phyloP scores from a whole-genome alignment of 2,329 filamentous ascomycete genomes.

The Fusarium veterinarium region DNA sequence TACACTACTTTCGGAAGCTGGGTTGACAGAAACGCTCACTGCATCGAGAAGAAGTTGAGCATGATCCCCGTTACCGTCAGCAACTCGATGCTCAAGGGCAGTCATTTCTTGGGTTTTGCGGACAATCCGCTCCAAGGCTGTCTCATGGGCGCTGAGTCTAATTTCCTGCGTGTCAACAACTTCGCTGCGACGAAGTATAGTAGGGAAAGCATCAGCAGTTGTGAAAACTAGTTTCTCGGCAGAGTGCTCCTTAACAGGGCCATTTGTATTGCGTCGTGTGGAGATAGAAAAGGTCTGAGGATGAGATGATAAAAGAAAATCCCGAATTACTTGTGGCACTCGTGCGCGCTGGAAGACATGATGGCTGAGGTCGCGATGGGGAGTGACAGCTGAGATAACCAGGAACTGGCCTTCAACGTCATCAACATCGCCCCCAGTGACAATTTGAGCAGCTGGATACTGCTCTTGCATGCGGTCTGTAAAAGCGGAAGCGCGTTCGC shows the following conservation, averaged over 20 bases:
- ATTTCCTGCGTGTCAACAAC: conserved; percentile 77
- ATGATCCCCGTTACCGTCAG: conserved; percentile 77
- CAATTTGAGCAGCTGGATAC: conserved; percentile 85
- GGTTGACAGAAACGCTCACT: conserved; percentile 80
- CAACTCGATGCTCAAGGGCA: conserved; percentile 77
- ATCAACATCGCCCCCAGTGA: conserved; percentile 75
- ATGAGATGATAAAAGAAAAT: conserved; percentile 83
- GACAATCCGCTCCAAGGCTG: conserved; percentile 89
- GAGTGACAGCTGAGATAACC: conserved; percentile 81
- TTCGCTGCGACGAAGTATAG: conserved; percentile 88
- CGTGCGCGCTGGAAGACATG: conserved; percentile 90
- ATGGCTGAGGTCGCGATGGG: conserved; percentile 84
- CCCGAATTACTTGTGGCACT: conserved; percentile 83
- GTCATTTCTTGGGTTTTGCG: conserved; percentile 90
- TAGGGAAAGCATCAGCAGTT: conserved; percentile 88
- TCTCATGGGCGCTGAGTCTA: conserved; percentile 79
- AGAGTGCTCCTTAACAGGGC: conserved; percentile 77
- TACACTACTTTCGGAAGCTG: conserved; percentile 79
- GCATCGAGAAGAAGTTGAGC: conserved; percentile 78
- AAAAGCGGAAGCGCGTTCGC: conserved; percentile 82
- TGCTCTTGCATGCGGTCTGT: conserved; percentile 93
- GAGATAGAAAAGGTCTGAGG: conserved; percentile 85
- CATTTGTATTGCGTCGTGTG: conserved; percentile 74
- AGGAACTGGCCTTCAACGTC: conserved; percentile 93
- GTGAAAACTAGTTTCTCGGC: conserved; percentile 88